Percentiles rank a stretch among this genome's conserved stretches.
phyloP scores from a whole-genome alignment of 2,329 filamentous ascomycete genomes.

The Penicillium sp. region DNA sequence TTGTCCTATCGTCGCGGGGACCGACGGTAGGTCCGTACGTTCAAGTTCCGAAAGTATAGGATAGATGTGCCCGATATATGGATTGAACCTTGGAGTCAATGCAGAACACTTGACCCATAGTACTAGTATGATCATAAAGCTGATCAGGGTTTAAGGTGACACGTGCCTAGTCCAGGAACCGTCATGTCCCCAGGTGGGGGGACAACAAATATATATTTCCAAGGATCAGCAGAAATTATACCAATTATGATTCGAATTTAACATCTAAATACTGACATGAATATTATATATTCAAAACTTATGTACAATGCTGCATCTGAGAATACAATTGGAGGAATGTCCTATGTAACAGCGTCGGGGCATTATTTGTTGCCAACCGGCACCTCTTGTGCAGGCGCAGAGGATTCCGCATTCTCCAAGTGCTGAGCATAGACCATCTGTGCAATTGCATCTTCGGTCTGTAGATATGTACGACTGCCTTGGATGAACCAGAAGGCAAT shows the following conservation, averaged over 20 bases:
- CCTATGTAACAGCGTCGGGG: background rate
- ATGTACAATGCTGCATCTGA: conserved; percentile 2
- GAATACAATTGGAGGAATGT: background rate
- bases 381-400: background rate
- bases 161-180: too few relatives aligned
- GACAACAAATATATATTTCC: too few relatives aligned
- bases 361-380: background rate
- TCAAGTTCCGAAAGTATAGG: too few relatives aligned
- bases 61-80: too few relatives aligned
- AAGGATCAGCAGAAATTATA: too few relatives aligned
- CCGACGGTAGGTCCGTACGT: background rate
- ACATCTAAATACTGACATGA: background rate
- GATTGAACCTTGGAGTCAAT: too few relatives aligned
- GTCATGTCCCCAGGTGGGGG: too few relatives aligned
- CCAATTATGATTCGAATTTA: background rate
- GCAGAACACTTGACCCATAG: too few relatives aligned
- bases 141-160: too few relatives aligned
- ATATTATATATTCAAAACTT: background rate
- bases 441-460: conserved; percentile 34
- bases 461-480: conserved; percentile 47
- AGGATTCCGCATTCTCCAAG: conserved; percentile 22
- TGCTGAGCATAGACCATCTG: conserved; percentile 34
- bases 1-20: background rate
- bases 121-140: too few relatives aligned
- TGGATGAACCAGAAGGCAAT: conserved; percentile 57